A percentile compares a stretch with the other conserved stretches of the same genome.
These are phyloP conservation scores for Hypoxylon sp. DNA, from an alignment of 2,329 filamentous ascomycete species.

Conservation along the genomic window DNA sequence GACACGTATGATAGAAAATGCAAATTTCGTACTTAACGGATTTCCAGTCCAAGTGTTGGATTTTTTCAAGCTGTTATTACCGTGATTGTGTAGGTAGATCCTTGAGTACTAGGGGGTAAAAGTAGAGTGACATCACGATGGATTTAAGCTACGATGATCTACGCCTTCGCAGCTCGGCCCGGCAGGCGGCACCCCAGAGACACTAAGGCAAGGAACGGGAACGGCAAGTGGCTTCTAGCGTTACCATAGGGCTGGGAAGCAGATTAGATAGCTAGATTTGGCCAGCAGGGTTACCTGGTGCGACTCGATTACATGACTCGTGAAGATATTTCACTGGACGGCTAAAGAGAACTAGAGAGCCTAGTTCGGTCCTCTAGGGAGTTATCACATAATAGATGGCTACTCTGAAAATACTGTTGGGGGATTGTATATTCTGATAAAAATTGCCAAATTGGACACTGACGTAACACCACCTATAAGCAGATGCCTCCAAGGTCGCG, in stretches of 20 bases:
- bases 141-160: constrained; percentile 32
- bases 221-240: constrained; percentile 37
- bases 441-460: constrained; percentile 18
- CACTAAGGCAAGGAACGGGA: constrained; percentile 42
- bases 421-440: constrained; percentile 23
- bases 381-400: background rate
- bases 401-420: background rate
- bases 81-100: background rate
- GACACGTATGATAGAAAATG: constrained; percentile 4
- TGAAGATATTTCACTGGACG: background rate
- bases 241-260: constrained; percentile 40
- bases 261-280: constrained; percentile 10
- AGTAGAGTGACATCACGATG: constrained; percentile 29
- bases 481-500: constrained; percentile 5
- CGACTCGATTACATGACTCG: background rate
- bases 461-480: constrained; percentile 1
- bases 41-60: background rate
- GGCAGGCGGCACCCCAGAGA: constrained; percentile 23
- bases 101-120: background rate
- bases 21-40: background rate
- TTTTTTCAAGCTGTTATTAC: background rate
- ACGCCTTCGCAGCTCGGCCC: constrained; percentile 32
- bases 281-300: background rate
- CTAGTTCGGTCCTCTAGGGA: too few species aligned
- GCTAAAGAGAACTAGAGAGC: background rate